These are phyloP conservation scores for Pseudogymnoascus sp. DNA, from an alignment of 2,329 filamentous ascomycete species.

Conservation along the genomic window DNA sequence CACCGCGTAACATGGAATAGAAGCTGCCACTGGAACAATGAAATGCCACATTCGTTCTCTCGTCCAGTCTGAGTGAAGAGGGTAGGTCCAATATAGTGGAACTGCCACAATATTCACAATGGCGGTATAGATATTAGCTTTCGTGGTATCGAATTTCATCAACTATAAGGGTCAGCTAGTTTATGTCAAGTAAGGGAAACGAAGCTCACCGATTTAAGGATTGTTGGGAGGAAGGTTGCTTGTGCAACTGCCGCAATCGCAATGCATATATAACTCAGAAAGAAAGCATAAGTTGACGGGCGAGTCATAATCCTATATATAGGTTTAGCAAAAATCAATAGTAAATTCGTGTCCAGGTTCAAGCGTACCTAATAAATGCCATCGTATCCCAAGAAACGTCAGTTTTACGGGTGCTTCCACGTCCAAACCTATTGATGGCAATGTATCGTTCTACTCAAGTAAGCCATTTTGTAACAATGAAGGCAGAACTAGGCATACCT, in stretches of 20 bases:
- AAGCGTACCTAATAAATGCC: conserved; percentile 13
- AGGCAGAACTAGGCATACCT: background rate
- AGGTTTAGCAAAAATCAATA: background rate
- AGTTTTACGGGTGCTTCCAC: conserved; percentile 17
- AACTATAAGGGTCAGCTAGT: conserved; percentile 11
- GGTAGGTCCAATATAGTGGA: conserved; percentile 7
- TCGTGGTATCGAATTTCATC: conserved; percentile 15
- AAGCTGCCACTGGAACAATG: background rate
- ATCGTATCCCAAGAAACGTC: conserved; percentile 18
- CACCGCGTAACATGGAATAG: conserved; percentile 7
- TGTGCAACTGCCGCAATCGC: conserved; percentile 19
- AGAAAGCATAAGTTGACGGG: conserved; percentile 20
- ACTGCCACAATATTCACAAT: conserved; percentile 19
- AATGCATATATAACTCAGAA: conserved; percentile 18
- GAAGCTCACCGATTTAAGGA: conserved; percentile 12
- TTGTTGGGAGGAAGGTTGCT: conserved; percentile 20
- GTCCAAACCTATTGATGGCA: conserved; percentile 20
- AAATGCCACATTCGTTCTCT: conserved; percentile 10
- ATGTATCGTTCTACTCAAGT: conserved; percentile 16
- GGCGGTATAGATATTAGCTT: conserved; percentile 20
- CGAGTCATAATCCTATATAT: conserved; percentile 16
- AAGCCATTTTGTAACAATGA: background rate
- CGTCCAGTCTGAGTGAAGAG: conserved; percentile 7
- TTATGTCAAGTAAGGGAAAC: background rate
- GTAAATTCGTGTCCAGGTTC: background rate